A percentile compares a stretch with the other conserved stretches of the same genome.
phyloP scores from a whole-genome alignment of 2,329 filamentous ascomycete species.

The Magnaporthiopsis rhizophila region DNA sequence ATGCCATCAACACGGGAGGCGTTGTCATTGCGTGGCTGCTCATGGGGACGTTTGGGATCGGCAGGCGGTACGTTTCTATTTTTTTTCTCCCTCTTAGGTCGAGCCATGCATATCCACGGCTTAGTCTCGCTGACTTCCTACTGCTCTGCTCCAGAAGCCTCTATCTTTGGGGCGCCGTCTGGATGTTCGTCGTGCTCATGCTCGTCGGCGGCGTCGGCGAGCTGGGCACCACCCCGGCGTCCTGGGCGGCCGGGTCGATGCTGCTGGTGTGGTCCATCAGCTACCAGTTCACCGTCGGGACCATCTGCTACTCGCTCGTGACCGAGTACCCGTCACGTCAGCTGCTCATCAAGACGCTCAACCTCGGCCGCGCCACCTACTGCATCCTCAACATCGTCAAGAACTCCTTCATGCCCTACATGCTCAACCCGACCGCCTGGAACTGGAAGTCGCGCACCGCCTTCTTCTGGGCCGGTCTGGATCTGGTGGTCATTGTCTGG shows the following conservation, averaged over 20 bases:
- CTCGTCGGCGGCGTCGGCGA: too few species aligned
- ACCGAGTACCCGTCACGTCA: slow-evolving; percentile 26
- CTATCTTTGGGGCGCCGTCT: slow-evolving; percentile 12
- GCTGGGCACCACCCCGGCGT: background rate
- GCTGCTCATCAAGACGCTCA: slow-evolving; percentile 25
- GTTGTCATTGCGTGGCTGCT: slow-evolving; percentile 20
- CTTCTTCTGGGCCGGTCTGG: slow-evolving; percentile 5
- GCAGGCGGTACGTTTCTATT: background rate
- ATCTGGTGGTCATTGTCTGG: slow-evolving; percentile 9
- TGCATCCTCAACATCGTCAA: slow-evolving; percentile 18
- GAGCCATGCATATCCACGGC: too few species aligned
- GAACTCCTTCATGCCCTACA: slow-evolving; percentile 22
- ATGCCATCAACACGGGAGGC: slow-evolving; percentile 24
- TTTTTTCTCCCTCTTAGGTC: background rate
- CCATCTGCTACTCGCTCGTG: slow-evolving; percentile 25
- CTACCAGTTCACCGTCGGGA: slow-evolving; percentile 30
- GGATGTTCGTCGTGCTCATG: slow-evolving; percentile 12
- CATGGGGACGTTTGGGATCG: slow-evolving; percentile 16
- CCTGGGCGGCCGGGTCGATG: slow-evolving; percentile 43
- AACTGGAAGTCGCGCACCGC: slow-evolving; percentile 22
- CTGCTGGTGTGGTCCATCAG: slow-evolving; percentile 40
- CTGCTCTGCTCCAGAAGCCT: slow-evolving; percentile 10
- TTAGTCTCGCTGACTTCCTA: slow-evolving; percentile 8
- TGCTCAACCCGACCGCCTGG: slow-evolving; percentile 28
- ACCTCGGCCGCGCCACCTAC: slow-evolving; percentile 22